These are phyloP conservation scores for Dactylella cylindrospora DNA, from an alignment of 2,329 filamentous ascomycete species.

Conservation along the genomic window DNA sequence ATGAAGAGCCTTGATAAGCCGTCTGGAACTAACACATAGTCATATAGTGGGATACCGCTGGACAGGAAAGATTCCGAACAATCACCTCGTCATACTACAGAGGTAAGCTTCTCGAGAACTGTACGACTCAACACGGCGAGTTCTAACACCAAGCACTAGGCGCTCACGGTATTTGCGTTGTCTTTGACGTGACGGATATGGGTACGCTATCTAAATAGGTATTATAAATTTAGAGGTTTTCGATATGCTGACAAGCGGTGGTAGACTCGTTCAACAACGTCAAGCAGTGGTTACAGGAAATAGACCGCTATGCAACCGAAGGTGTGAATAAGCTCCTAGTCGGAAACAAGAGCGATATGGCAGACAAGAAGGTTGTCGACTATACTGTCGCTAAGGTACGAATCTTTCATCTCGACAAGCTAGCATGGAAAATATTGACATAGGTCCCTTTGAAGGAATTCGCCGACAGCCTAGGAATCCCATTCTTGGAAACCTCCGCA, in stretches of 20 bases:
- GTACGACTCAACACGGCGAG: background rate
- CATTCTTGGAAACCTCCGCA: conserved; percentile 98
- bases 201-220: conserved; percentile 55
- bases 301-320: conserved; percentile 97
- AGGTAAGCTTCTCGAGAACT: conserved; percentile 45
- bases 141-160: conserved; percentile 55
- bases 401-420: background rate
- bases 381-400: conserved; percentile 98
- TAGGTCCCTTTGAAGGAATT: conserved; percentile 83
- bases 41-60: conserved; percentile 92
- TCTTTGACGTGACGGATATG: conserved; percentile 99
- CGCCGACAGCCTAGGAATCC: conserved; percentile 96
- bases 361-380: conserved; percentile 99
- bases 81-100: conserved; percentile 99
- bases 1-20: too few relatives aligned
- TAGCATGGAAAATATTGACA: background rate
- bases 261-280: conserved; percentile 97
- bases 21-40: conserved; percentile 7
- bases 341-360: conserved; percentile 99
- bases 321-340: conserved; percentile 99
- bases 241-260: background rate
- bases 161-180: conserved; percentile 97
- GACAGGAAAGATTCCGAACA: conserved; percentile 98
- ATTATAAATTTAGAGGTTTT: too few relatives aligned
- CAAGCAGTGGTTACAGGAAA: conserved; percentile 99